Percentiles rank a stretch among this genome's conserved stretches.
These are phyloP conservation scores for Fusarium multiceps DNA, from an alignment of 2,329 filamentous ascomycete genomes.

Conservation along the genomic window DNA sequence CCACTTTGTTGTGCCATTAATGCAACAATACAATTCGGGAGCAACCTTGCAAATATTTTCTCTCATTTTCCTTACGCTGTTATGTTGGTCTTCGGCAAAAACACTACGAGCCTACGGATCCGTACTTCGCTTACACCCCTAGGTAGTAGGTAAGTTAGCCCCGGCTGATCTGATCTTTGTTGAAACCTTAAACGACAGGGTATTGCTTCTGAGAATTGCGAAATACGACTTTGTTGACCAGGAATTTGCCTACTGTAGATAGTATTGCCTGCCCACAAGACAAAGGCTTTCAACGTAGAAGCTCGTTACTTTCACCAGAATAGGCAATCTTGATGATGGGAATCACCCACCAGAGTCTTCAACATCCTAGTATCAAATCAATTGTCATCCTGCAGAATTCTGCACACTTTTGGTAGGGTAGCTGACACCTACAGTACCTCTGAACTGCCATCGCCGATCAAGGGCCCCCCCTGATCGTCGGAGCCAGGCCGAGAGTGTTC, in stretches of 20 bases:
- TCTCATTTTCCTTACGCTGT: neutral
- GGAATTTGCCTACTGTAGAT: neutral
- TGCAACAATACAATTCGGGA: neutral
- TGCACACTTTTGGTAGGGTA: slow-evolving; percentile 28
- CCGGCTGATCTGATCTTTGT: slow-evolving; percentile 40
- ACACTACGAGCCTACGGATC: slow-evolving; percentile 1
- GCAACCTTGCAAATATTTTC: slow-evolving; percentile 1
- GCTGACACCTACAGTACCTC: slow-evolving; percentile 11
- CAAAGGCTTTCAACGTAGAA: neutral
- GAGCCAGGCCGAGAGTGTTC: slow-evolving; percentile 30
- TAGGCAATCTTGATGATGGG: neutral
- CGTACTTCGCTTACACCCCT: slow-evolving; percentile 25
- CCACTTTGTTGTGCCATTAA: neutral
- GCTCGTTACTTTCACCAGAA: slow-evolving; percentile 13
- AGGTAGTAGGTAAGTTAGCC: neutral
- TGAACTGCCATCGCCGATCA: slow-evolving; percentile 26
- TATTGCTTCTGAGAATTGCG: slow-evolving; percentile 6
- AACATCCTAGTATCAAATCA: neutral
- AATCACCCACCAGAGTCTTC: neutral
- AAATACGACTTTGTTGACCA: slow-evolving; percentile 3
- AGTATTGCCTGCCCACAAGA: neutral
- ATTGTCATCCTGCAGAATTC: slow-evolving; percentile 3
- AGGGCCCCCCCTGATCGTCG: slow-evolving; percentile 32
- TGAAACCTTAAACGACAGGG: slow-evolving; percentile 34
- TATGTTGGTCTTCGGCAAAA: slow-evolving; percentile 23